phyloP scores from a whole-genome alignment of 2,329 filamentous ascomycete species.

The Chaetomiaceae sp. region DNA sequence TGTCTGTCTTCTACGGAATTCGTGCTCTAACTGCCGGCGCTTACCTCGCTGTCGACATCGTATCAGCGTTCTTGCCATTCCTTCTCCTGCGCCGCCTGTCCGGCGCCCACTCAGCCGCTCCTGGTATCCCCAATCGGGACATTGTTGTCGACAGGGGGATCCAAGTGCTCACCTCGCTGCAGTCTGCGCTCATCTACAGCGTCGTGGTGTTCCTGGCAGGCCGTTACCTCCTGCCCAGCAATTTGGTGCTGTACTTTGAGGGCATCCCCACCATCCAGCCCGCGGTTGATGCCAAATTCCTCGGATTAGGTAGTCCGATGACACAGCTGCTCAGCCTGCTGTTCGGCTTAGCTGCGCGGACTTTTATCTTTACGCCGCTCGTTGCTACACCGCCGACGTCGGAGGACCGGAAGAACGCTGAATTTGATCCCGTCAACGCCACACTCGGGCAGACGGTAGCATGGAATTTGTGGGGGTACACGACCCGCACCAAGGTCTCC shows the following conservation, averaged over 20 bases:
- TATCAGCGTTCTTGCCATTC: slow-evolving; percentile 70
- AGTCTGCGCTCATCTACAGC: slow-evolving; percentile 70
- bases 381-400: slow-evolving; percentile 48
- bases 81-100: slow-evolving; percentile 66
- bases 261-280: slow-evolving; percentile 63
- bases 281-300: slow-evolving; percentile 60
- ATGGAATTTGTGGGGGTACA: slow-evolving; percentile 70
- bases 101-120: slow-evolving; percentile 55
- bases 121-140: slow-evolving; percentile 54
- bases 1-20: slow-evolving; percentile 73
- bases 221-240: slow-evolving; percentile 64
- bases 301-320: slow-evolving; percentile 56
- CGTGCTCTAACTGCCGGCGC: slow-evolving; percentile 55
- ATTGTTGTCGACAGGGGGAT: slow-evolving; percentile 62
- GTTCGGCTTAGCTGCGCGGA: slow-evolving; percentile 65
- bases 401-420: slow-evolving; percentile 44
- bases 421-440: slow-evolving; percentile 62
- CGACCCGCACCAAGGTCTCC: slow-evolving; percentile 56
- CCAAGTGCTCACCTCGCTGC: slow-evolving; percentile 59
- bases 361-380: slow-evolving; percentile 72
- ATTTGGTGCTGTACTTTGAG: slow-evolving; percentile 73
- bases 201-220: slow-evolving; percentile 67
- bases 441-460: slow-evolving; percentile 65
- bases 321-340: slow-evolving; percentile 40
- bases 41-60: slow-evolving; percentile 62